Evolutionary conservation across 2,329 filamentous ascomycete genomes (phyloP), one percentile per base, ranked within the genome.

Genomic region (Paramyrothecium sp.): DNA sequence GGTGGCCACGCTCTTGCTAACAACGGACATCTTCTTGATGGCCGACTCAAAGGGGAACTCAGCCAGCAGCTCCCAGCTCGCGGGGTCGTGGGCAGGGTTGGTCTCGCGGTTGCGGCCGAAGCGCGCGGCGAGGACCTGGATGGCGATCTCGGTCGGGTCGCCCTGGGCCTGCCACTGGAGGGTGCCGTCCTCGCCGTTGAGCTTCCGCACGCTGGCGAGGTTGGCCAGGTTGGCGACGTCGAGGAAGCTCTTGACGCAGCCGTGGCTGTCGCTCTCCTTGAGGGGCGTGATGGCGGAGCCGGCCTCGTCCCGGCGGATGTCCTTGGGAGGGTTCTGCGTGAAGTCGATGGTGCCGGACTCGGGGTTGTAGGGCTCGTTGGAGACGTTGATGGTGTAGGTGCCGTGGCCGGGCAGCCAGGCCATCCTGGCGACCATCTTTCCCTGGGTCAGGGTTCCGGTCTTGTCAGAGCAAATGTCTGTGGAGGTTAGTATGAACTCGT

Each of bases 151-250:
- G 0, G 83, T 85, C 1, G 78, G 78, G 48, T 81, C 78, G 20
- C 79, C 80, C 54, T 73, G 71, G 49, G 76, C 75, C 30, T 70
- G 73, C 79, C 79, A 81, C 16, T 67, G 57, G 1, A 26, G 22
- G n/a, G 54, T 54, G 2, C 57, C 51, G 0, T 68, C 68, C 13
- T 71, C 65, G 11, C 70, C 65, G 19, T 67, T 54, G 2, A 71
- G 76, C 59, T 81, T 77, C 60, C 86, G 80, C 3, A 89, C 78
- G 47, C 78, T 79, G 1, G 85, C 83, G 11, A 89, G 72, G 61
- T 89, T 89, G 16, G 84, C 85, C 57, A 88, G 74, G 0, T 84
- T 78, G 3, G 85, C 82, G 23, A 86, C 79, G 53, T 82, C 79
- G 22, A 88, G 76, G 63, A 80, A 86, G 2, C 78, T 72, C 61